These are phyloP conservation scores for Albatrellus ellisii DNA, from an alignment of 768 basidiomycete species.

Conservation along the genomic window DNA sequence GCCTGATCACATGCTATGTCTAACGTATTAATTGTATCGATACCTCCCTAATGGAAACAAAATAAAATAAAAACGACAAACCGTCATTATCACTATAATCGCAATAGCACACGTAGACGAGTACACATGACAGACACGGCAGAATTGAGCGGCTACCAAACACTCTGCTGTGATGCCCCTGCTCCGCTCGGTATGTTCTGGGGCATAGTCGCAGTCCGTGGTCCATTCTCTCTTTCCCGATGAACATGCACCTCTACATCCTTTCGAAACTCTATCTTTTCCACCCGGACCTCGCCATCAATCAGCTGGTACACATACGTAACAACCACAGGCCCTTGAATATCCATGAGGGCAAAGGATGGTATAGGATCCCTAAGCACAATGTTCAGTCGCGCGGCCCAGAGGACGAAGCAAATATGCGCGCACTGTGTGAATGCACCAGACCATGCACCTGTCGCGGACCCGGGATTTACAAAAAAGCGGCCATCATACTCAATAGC, in stretches of 20 bases:
- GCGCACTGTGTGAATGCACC: constrained; percentile 56
- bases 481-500: constrained; percentile 83
- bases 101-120: too few species aligned
- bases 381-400: background rate
- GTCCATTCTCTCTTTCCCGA: constrained; percentile 18
- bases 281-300: constrained; percentile 86
- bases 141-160: too few species aligned
- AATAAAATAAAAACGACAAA: too few species aligned
- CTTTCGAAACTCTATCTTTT: constrained; percentile 79
- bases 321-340: constrained; percentile 93
- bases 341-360: constrained; percentile 94
- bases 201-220: constrained; percentile 29
- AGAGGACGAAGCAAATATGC: background rate
- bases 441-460: constrained; percentile 91
- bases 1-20: too few species aligned
- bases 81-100: too few species aligned
- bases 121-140: too few species aligned
- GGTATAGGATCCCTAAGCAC: constrained; percentile 66
- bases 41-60: too few species aligned
- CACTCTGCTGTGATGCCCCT: constrained; percentile 20
- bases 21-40: too few species aligned
- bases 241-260: constrained; percentile 31
- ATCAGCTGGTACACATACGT: constrained; percentile 96
- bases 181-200: constrained; percentile 35
- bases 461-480: constrained; percentile 95